Evolutionary conservation across 2,329 filamentous ascomycete genomes (phyloP).

Genomic region (Immersiporthe knoxdaviesiana): DNA sequence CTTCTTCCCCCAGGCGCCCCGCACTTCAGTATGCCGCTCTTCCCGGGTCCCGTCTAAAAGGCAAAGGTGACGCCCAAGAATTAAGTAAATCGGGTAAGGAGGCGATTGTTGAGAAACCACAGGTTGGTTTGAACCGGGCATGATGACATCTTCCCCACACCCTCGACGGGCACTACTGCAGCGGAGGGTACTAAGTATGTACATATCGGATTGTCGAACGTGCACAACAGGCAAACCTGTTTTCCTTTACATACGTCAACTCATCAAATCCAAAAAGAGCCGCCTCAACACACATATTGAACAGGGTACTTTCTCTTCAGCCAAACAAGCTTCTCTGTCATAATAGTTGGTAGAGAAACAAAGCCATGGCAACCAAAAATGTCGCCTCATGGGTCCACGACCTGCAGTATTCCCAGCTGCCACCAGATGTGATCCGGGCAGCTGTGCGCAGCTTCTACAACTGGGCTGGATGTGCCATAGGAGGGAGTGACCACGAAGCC

Average conservation of each 20-base stretch:
- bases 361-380: constrained; percentile 49
- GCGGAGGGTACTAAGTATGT: no score
- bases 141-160: constrained; percentile 3
- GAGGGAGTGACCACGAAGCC: constrained; percentile 52
- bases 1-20: constrained; percentile 1
- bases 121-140: neutral
- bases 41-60: neutral
- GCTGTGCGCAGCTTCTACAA: constrained; percentile 56
- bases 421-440: constrained; percentile 44
- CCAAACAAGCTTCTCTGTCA: neutral
- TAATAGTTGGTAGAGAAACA: neutral
- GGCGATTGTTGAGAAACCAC: neutral
- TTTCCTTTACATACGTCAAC: no score
- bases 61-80: neutral
- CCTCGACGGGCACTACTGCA: neutral
- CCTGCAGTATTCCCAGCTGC: constrained; percentile 46
- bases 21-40: neutral
- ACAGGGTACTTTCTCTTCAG: neutral
- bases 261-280: neutral
- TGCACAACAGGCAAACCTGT: no score
- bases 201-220: no score
- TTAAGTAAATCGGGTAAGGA: neutral
- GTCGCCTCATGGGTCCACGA: constrained; percentile 51
- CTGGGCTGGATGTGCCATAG: constrained; percentile 57
- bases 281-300: neutral